Base-by-base conservation (phyloP, 495 filamentous ascomycete species). In the Xanthoparmelia taractica region DNA sequence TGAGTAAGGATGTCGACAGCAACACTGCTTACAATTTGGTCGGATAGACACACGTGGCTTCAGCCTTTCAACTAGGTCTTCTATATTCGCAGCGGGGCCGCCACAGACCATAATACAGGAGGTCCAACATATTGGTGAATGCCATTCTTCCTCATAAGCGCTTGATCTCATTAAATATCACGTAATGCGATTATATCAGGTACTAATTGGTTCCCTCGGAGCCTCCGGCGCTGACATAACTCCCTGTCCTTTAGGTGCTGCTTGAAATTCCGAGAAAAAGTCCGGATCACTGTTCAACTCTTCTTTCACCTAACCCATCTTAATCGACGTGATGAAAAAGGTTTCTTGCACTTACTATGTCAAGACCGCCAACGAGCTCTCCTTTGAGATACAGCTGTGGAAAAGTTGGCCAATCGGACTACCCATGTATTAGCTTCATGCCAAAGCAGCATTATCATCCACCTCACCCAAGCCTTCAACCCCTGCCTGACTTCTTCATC, bases 401-500 rank as follows among this genome's bases (percentile, higher is more conserved):
- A 75, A 89, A 99, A 1, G 94, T 99, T 4, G 94, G 95, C 94
- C 94, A 97, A 55, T 96, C 93, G 15, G 60, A 65, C 54, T 62
- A 60, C 12, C 43, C 25, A 18, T 48, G 0, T 7, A 23, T 65
- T 31, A 65, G 57, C 37, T 56, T 45, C 8, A n/a, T 29, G 2
- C 8, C 31, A 10, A 15, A 11, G 48, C 1, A 23, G 15, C 29
- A 33, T 41, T 34, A 4, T 20, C 2, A 17, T 25, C 12, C 33
- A 40, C 36, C 45, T 36, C 45, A 91, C 89, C 74, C 87, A 96
- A 72, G 88, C 85, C 81, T 97, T 99, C 69, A 99, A 74, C 8
- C 94, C 94, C 77, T 97, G 92, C 43, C 94, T 81, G 23, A 99
- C 95, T 67, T 97, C 94, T 69, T 99, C 94, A 74, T 99, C 94